Evolutionary conservation across 345 rosid genomes (phyloP).

Genomic region (Eucalyptus sp.): DNA sequence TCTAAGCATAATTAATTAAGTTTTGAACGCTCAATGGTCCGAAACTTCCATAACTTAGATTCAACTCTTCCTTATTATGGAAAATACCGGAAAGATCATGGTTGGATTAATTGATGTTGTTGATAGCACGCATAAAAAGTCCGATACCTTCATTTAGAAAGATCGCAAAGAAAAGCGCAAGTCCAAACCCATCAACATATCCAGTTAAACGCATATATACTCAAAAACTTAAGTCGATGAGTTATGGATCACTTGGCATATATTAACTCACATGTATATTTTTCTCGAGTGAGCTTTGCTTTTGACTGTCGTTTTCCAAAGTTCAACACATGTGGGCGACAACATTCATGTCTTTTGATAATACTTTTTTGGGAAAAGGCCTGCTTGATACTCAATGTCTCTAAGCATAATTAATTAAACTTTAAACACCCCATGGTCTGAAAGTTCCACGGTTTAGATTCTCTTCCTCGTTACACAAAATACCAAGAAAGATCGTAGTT

Average conservation of each 20-base stretch:
- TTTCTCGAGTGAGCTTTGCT: no score
- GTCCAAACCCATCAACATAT: background rate
- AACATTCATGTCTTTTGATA: no score
- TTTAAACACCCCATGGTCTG: no score
- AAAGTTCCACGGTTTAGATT: no score
- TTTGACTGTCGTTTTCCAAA: no score
- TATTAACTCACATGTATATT: background rate
- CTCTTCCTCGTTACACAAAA: no score
- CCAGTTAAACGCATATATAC: fast-evolving
- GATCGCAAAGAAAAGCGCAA: background rate
- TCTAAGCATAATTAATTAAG: background rate
- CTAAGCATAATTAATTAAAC: no score
- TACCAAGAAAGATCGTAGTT: no score
- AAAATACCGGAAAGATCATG: background rate
- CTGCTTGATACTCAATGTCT: no score
- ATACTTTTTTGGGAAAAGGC: no score
- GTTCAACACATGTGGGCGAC: no score
- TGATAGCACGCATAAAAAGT: background rate
- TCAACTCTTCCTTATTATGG: background rate
- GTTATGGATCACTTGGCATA: fast-evolving
- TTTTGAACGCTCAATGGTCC: background rate
- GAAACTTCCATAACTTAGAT: background rate
- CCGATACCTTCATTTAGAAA: background rate
- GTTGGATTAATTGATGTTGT: background rate
- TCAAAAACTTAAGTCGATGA: background rate